These are phyloP conservation scores for Leucosporidium creatinivorum DNA, from an alignment of 768 basidiomycete species.

Conservation along the genomic window DNA sequence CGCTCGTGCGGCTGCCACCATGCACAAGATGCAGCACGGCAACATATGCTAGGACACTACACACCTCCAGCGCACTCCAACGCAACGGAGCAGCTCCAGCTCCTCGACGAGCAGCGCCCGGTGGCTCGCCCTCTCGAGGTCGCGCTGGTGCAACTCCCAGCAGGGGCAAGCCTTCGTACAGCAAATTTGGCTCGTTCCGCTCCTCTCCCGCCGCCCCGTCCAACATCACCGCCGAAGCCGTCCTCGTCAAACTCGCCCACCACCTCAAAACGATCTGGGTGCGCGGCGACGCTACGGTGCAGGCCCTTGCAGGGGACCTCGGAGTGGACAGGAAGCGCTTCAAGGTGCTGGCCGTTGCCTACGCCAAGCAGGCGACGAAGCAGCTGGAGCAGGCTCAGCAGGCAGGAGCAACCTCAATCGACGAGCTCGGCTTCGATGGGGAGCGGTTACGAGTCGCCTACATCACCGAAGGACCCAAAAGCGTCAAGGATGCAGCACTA, in stretches of 20 bases:
- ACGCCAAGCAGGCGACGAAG: neutral
- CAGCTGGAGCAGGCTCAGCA: neutral
- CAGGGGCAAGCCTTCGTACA: no score
- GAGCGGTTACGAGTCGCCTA: slow-evolving; percentile 2
- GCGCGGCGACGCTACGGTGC: neutral
- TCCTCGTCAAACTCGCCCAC: slow-evolving; percentile 9
- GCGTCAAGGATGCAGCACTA: slow-evolving; percentile 11
- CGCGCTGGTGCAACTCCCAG: no score
- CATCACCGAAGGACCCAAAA: slow-evolving; percentile 8
- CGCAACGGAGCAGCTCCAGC: no score
- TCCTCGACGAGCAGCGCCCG: no score
- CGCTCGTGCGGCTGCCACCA: no score
- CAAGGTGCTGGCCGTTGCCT: neutral
- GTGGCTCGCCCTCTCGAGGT: no score
- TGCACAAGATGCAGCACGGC: no score
- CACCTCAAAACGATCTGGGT: slow-evolving; percentile 14
- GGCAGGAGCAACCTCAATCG: neutral
- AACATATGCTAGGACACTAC: no score
- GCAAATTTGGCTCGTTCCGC: no score
- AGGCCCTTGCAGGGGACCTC: slow-evolving; percentile 12
- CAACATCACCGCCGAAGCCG: slow-evolving; percentile 1
- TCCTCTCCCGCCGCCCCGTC: neutral
- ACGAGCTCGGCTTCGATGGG: slow-evolving; percentile 4
- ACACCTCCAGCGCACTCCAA: no score
- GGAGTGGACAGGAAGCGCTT: neutral